Evolutionary conservation across 2,329 filamentous ascomycete species (phyloP), one percentile per base, ranked within the genome.

Genomic region (Cladosporium austrohemisphaericum): DNA sequence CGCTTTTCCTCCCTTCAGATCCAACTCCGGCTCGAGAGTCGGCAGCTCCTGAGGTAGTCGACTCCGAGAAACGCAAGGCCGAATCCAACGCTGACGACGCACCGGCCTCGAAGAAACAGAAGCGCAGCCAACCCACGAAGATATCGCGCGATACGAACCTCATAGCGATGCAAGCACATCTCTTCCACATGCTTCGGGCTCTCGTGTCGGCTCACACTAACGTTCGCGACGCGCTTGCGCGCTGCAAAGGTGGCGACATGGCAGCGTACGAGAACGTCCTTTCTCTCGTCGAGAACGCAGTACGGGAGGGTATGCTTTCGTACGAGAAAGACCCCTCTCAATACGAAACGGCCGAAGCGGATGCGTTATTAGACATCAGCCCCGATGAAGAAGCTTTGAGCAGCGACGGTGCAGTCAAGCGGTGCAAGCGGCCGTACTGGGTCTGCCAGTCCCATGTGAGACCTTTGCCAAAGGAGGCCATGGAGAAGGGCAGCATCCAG

Each of bases 101-200:
- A 23, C 72, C 76, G 13, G 68, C 71, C 52, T 69, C 57, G 41
- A 81, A 80, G 67, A 78, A 76, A 60, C 69, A 72, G 50, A 77
- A 76, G 67, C 58, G 56, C 18, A 16, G 23, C 8, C 35, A 53
- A 26, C 13, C 33, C 16, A 11, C 31, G 7, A 58, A 77, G 20
- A 40, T 31, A 3, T n/a, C 32, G 1, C 43, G 43, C 43, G 49
- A 54, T 28, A 26, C 78, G 3, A 97, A 93, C 66, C 74, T 95
- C 40, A 76, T 79, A 9, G 83, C 83, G 26, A 88, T 96, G 77
- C 91, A 97, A 68, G 83, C 89, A 1, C 93, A 98, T 68, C 79
- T 96, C 35, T 98, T 98, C 75, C 87, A 95, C 66, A 79, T 98
- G 20, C 78, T 97, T 18, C 81, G 92, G 13, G 84, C 92, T 25